Conservation (phyloP, 1,284 basidiomycete species). For the Cronartium ribicola region DNA sequence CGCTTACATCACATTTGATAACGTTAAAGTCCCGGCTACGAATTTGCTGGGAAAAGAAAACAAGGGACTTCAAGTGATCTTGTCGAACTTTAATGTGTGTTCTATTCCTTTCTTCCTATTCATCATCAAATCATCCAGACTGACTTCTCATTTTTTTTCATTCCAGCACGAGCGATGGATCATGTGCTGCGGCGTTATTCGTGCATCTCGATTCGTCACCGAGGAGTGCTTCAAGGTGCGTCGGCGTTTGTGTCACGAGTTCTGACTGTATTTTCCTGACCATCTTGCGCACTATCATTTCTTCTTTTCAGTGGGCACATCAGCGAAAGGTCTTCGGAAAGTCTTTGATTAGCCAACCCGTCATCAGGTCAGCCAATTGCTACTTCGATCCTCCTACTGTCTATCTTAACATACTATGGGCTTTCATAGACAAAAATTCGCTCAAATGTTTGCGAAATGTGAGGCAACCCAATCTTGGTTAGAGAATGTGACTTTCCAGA, state of each 20-base stretch:
- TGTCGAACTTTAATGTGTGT: slow-evolving; percentile 54
- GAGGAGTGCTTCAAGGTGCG: slow-evolving; percentile 65
- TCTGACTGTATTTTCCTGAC: slow-evolving; percentile 44
- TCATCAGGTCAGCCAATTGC: slow-evolving; percentile 60
- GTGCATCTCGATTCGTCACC: slow-evolving; percentile 65
- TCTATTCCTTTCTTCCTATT: slow-evolving; percentile 28
- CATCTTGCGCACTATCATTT: slow-evolving; percentile 44
- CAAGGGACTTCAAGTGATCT: slow-evolving; percentile 69
- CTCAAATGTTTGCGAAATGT: slow-evolving; percentile 74
- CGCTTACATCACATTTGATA: slow-evolving; percentile 79
- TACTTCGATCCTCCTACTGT: neutral
- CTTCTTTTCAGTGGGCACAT: slow-evolving; percentile 58
- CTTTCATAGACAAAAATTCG: slow-evolving; percentile 55
- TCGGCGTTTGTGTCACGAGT: slow-evolving; percentile 52
- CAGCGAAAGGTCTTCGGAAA: slow-evolving; percentile 82
- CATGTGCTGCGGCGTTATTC: slow-evolving; percentile 67
- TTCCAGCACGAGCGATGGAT: slow-evolving; percentile 57
- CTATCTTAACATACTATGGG: slow-evolving; percentile 36
- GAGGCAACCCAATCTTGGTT: slow-evolving; percentile 83
- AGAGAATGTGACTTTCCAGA: slow-evolving; percentile 83
- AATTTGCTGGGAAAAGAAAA: slow-evolving; percentile 80
- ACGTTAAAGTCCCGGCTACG: slow-evolving; percentile 76
- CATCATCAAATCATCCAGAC: slow-evolving; percentile 36
- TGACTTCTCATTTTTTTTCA: neutral
- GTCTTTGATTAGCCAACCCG: slow-evolving; percentile 73